Conservation (phyloP, 371 early-diverging fungal species). For the Rhizopus arrhizus region DNA sequence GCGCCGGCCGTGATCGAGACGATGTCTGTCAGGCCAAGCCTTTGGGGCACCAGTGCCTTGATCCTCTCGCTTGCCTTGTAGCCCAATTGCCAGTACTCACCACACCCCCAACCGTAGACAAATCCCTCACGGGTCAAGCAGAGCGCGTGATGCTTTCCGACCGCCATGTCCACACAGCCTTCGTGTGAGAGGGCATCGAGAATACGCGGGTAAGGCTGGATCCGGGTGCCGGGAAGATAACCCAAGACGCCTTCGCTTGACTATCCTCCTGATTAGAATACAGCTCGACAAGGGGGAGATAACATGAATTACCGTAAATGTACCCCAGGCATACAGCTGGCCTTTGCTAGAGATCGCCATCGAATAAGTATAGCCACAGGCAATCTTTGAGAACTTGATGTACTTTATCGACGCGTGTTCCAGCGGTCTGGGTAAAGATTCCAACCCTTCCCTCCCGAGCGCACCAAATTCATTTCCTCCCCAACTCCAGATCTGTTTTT, state of each 20-base stretch:
- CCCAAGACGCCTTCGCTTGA: slow-evolving; percentile 61
- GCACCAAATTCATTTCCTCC: slow-evolving; percentile 98
- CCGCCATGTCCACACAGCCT: slow-evolving; percentile 74
- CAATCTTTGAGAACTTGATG: slow-evolving; percentile 78
- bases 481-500: slow-evolving; percentile 78
- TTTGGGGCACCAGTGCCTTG: slow-evolving; percentile 58
- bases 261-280: background rate
- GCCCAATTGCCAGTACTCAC: slow-evolving; percentile 88
- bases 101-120: slow-evolving; percentile 92
- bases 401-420: slow-evolving; percentile 63
- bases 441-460: slow-evolving; percentile 84
- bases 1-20: slow-evolving; percentile 74
- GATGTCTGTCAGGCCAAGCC: slow-evolving; percentile 57
- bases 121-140: slow-evolving; percentile 72
- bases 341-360: slow-evolving; percentile 85
- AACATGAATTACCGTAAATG: slow-evolving; percentile 80
- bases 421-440: slow-evolving; percentile 58
- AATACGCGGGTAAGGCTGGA: slow-evolving; percentile 68
- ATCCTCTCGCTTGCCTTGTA: slow-evolving; percentile 58
- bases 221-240: slow-evolving; percentile 46
- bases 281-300: slow-evolving; percentile 43
- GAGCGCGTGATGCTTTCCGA: slow-evolving; percentile 89
- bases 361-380: slow-evolving; percentile 91
- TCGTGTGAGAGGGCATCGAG: slow-evolving; percentile 31
- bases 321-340: slow-evolving; percentile 92